Percentiles rank a stretch among this genome's conserved stretches.
Conservation (phyloP, 768 basidiomycete genomes). For the Boletus rubroflammeus region DNA sequence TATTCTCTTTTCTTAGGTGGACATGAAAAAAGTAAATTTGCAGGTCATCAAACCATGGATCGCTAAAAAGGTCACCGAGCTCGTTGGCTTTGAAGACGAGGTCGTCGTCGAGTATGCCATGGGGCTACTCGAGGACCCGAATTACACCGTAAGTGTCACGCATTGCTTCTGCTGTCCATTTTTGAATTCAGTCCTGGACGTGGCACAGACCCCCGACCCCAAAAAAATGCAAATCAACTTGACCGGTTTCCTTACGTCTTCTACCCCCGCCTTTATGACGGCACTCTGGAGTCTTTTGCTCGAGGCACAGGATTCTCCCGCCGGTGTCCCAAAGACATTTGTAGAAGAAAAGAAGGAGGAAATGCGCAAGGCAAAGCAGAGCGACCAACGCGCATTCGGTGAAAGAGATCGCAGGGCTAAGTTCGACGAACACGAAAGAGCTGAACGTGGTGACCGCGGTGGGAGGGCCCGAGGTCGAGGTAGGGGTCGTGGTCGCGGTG, state of each 20-base stretch:
- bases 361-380: slow-evolving; percentile 66
- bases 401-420: slow-evolving; percentile 68
- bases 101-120: slow-evolving; percentile 95
- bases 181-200: not conserved
- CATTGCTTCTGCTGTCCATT: too few species aligned
- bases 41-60: slow-evolving; percentile 94
- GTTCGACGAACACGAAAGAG: slow-evolving; percentile 62
- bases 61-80: slow-evolving; percentile 84
- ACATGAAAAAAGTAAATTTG: slow-evolving; percentile 93
- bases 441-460: slow-evolving; percentile 37
- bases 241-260: slow-evolving; percentile 86
- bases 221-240: slow-evolving; percentile 94
- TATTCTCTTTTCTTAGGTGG: slow-evolving; percentile 51
- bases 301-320: slow-evolving; percentile 85
- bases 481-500: slow-evolving; percentile 47
- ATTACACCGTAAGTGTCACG: slow-evolving; percentile 61
- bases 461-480: slow-evolving; percentile 60
- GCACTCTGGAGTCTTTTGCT: slow-evolving; percentile 89
- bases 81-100: slow-evolving; percentile 95
- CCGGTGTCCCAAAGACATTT: slow-evolving; percentile 87
- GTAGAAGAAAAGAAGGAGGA: slow-evolving; percentile 92
- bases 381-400: slow-evolving; percentile 60
- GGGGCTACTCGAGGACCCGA: slow-evolving; percentile 85
- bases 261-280: slow-evolving; percentile 84
- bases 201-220: slow-evolving; percentile 76